Evolutionary conservation across 1,284 basidiomycete species (phyloP).

Genomic region (Papiliotrema fonsecae): DNA sequence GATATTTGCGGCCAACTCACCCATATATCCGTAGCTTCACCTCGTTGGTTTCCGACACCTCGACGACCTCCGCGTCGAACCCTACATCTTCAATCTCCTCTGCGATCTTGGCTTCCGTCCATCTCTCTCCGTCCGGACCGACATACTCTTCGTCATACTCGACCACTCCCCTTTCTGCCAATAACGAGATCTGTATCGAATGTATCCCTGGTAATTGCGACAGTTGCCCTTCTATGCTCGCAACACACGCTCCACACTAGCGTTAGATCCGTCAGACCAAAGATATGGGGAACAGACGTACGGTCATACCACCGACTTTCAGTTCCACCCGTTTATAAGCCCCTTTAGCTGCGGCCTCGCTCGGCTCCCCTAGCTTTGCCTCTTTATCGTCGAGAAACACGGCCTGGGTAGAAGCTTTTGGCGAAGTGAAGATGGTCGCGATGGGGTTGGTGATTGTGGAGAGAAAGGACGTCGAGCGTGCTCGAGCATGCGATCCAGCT

Average conservation of each 20-base stretch:
- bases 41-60: constrained; percentile 35
- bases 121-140: constrained; percentile 46
- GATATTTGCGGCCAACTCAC: too few species aligned
- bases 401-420: constrained; percentile 2
- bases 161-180: constrained; percentile 87
- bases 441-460: constrained; percentile 1
- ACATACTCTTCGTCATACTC: constrained; percentile 68
- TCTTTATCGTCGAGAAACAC: constrained; percentile 5
- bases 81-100: constrained; percentile 54
- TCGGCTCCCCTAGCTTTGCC: constrained; percentile 5
- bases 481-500: not conserved
- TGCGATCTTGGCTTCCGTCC: constrained; percentile 74
- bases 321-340: constrained; percentile 39
- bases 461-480: not conserved
- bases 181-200: constrained; percentile 83
- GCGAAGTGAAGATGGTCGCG: constrained; percentile 6
- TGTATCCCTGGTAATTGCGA: constrained; percentile 73
- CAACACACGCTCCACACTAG: constrained; percentile 51
- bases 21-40: constrained; percentile 45
- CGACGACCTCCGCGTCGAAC: constrained; percentile 47
- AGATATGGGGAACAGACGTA: constrained; percentile 7
- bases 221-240: constrained; percentile 89
- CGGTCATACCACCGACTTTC: constrained; percentile 47
- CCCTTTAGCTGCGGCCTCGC: not conserved
- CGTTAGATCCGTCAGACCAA: not conserved